Percentiles rank a stretch among this genome's conserved stretches.
These are phyloP conservation scores for Lachnellula subtilissima DNA, from an alignment of 2,329 filamentous ascomycete species.

Conservation along the genomic window DNA sequence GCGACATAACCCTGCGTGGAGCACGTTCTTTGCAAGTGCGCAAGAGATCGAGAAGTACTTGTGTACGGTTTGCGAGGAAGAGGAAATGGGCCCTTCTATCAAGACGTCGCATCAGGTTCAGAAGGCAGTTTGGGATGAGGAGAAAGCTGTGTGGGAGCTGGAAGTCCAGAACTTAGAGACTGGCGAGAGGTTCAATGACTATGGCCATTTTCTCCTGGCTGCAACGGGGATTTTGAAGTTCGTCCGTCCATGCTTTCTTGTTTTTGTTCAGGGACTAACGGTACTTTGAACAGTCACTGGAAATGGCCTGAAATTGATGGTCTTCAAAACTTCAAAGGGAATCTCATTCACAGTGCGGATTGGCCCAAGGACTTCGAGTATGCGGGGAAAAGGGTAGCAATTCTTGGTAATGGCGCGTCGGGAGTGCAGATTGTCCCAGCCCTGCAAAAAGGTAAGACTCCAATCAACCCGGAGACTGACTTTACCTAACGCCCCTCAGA, in stretches of 20 bases:
- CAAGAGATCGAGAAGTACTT: constrained; percentile 54
- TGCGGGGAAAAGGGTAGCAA: constrained; percentile 41
- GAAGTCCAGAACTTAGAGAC: constrained; percentile 21
- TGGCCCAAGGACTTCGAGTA: constrained; percentile 51
- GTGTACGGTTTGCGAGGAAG: constrained; percentile 42
- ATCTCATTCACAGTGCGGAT: constrained; percentile 55
- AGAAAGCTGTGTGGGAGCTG: constrained; percentile 8
- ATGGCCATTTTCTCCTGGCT: constrained; percentile 46
- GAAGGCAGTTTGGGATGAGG: constrained; percentile 21
- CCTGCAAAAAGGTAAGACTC: constrained; percentile 30
- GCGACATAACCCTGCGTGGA: constrained; percentile 55
- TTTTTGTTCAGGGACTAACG: neutral
- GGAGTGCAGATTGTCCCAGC: constrained; percentile 48
- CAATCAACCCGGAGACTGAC: neutral
- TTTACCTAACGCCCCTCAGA: constrained; percentile 16
- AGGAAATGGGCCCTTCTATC: constrained; percentile 39
- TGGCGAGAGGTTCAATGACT: constrained; percentile 38
- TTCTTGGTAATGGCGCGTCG: constrained; percentile 49
- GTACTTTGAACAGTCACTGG: constrained; percentile 40
- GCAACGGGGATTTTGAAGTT: constrained; percentile 36
- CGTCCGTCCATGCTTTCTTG: neutral
- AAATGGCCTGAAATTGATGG: constrained; percentile 57
- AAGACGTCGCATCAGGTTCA: constrained; percentile 41
- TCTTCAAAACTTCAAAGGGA: constrained; percentile 40
- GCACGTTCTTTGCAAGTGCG: constrained; percentile 50